Conservation (phyloP, 768 basidiomycete genomes). For the Tylopilus sp. region DNA sequence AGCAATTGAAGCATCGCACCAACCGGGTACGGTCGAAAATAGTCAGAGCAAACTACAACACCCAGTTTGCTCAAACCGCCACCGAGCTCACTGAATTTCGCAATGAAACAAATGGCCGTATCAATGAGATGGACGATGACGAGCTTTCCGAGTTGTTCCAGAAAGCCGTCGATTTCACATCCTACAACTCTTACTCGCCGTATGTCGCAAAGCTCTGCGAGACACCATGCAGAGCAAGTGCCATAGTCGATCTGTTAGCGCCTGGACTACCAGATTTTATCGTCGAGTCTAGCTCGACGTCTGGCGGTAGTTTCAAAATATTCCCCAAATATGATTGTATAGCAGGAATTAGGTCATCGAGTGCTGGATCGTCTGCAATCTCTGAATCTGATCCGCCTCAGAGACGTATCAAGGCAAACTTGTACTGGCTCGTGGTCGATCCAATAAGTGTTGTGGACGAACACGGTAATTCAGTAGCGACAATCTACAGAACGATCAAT, state of each 20-base stretch:
- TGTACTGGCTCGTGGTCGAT: neutral
- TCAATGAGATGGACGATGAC: neutral
- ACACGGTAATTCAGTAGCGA: neutral
- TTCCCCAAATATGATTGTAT: conserved; percentile 7
- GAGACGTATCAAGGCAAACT: neutral
- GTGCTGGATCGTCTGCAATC: neutral
- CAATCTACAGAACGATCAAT: neutral
- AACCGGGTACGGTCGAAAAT: neutral
- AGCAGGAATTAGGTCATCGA: neutral
- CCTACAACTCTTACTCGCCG: conserved; percentile 15
- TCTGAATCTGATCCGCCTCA: neutral
- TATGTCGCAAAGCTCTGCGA: conserved; percentile 9
- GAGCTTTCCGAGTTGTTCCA: conserved; percentile 5
- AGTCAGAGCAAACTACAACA: neutral
- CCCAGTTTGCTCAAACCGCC: neutral
- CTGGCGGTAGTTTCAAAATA: neutral
- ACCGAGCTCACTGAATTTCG: neutral
- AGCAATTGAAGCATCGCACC: too few relatives aligned
- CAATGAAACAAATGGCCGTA: neutral
- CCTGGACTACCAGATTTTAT: conserved; percentile 19
- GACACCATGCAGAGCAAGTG: neutral
- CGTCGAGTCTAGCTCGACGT: neutral
- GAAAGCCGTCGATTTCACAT: neutral
- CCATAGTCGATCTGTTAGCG: conserved; percentile 5
- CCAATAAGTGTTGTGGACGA: neutral